Base-by-base conservation (phyloP, 768 basidiomycete species). In the Nidula microcarpa region DNA sequence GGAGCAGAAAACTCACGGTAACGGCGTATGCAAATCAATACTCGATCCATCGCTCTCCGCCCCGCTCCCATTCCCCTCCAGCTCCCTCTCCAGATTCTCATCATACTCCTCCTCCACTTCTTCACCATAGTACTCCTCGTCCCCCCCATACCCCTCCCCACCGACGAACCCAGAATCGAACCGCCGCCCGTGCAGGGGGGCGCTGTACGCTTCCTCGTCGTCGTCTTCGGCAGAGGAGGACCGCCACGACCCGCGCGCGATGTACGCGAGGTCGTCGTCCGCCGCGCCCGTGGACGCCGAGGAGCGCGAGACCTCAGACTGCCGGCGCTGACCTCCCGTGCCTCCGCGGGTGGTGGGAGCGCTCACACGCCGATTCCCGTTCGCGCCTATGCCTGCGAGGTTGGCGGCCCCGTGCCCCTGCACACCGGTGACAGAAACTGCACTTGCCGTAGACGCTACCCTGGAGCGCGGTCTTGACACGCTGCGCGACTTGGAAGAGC, bases 1-100 rank as follows among this genome's bases (percentile, higher is more conserved):
- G 52, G 51, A 50, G 43, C 39, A 50, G 47, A 53, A 54, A 7
- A 80, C 85, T 67, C 59, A 86, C 85, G 86, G 84, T 7, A 87
- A 63, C 0, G 85, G 84, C 1, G 86, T 87, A 58, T 86, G 85
- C 33, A 87, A 60, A 67, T 87, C 86, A 48, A 87, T 62, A 64
- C 82, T 84, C 14, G 84, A 86, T 4, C 2, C 23, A 68, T 85
- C 84, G 0, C 55, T 34, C 41, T 54, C 60, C 23, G 23, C 23
- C 23, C 23, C 23, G 16, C 56, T 57, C 45, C 58, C 61, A 43
- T 35, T 50, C 3, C 63, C 58, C 46, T 62, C 58, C 49, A 59
- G 55, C 18, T 51, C 54, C 37, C 53, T 48, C 56, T 60, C 59
- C 43, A 60, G 41, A 43, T 58, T 37, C 45, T 51, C 52, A 9